Evolutionary conservation across 495 filamentous ascomycete genomes (phyloP).

Genomic region (Hypoxylon fuscum): DNA sequence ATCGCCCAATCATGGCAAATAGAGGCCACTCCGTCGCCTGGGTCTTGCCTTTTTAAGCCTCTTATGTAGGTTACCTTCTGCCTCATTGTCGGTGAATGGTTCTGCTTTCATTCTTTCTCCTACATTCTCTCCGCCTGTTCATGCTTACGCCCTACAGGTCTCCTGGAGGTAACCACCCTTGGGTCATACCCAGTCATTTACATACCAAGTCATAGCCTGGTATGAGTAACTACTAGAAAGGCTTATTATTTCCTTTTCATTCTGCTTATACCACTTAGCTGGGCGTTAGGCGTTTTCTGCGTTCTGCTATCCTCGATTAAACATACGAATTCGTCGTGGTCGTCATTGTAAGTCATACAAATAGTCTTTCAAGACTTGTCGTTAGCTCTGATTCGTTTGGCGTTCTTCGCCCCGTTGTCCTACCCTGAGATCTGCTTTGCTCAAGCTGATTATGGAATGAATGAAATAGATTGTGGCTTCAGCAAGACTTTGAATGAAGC

Average conservation of each 20-base stretch:
- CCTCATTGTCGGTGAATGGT: slow-evolving; percentile 39
- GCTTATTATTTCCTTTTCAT: slow-evolving; percentile 7
- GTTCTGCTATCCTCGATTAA: slow-evolving; percentile 6
- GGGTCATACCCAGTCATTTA: too few relatives aligned
- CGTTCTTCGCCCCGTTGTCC: neutral
- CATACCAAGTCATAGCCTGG: slow-evolving; percentile 13
- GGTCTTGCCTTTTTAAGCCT: slow-evolving; percentile 31
- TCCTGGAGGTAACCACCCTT: slow-evolving; percentile 4
- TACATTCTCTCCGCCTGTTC: slow-evolving; percentile 21
- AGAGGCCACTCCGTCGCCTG: slow-evolving; percentile 25
- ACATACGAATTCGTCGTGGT: slow-evolving; percentile 2
- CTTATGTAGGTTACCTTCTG: slow-evolving; percentile 26
- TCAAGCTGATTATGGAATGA: slow-evolving; percentile 10
- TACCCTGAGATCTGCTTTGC: neutral
- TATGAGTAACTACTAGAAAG: slow-evolving; percentile 12
- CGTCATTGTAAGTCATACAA: slow-evolving; percentile 17
- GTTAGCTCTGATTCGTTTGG: neutral
- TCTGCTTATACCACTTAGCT: slow-evolving; percentile 16
- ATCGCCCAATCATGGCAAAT: slow-evolving; percentile 29
- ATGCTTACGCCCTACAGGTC: slow-evolving; percentile 24
- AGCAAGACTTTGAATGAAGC: neutral
- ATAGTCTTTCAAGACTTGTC: neutral
- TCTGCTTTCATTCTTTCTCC: slow-evolving; percentile 12
- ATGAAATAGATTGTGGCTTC: slow-evolving; percentile 1
- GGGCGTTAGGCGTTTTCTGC: slow-evolving; percentile 31